These are phyloP conservation scores for Aspergillus melleus DNA, from an alignment of 2,329 filamentous ascomycete genomes.

Conservation along the genomic window DNA sequence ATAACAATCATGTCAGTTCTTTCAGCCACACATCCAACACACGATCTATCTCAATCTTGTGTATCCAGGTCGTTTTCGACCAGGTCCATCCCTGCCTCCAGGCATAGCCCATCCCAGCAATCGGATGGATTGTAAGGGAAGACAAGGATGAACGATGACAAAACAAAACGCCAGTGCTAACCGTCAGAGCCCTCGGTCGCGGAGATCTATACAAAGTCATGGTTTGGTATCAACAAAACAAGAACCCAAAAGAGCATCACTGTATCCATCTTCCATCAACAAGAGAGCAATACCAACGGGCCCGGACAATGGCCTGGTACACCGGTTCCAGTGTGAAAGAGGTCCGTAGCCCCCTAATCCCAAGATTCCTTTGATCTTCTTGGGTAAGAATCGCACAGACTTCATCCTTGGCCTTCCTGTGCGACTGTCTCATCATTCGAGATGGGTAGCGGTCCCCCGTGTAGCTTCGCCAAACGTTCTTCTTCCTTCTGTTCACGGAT, in stretches of 20 bases:
- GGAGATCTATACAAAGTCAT: constrained; percentile 22
- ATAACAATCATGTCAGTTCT: constrained; percentile 30
- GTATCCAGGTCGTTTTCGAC: constrained; percentile 20
- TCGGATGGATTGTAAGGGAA: background rate
- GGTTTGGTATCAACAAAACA: constrained; percentile 9
- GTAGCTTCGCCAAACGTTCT: constrained; percentile 55
- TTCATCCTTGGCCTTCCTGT: constrained; percentile 31
- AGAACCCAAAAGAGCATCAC: constrained; percentile 16
- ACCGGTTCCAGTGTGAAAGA: constrained; percentile 23
- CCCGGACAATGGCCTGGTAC: constrained; percentile 19
- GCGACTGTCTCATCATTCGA: constrained; percentile 20
- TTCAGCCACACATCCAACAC: constrained; percentile 29
- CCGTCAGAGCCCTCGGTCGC: constrained; percentile 25
- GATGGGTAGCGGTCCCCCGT: constrained; percentile 27
- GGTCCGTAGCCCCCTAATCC: constrained; percentile 28
- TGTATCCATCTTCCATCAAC: constrained; percentile 29
- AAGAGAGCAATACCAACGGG: constrained; percentile 22
- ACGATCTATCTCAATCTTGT: constrained; percentile 25
- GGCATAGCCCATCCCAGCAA: constrained; percentile 13
- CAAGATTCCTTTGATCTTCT: constrained; percentile 26
- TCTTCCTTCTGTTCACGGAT: constrained; percentile 74
- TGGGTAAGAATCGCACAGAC: constrained; percentile 13
- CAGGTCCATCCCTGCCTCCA: constrained; percentile 8
- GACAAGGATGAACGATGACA: constrained; percentile 17
- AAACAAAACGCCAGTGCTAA: constrained; percentile 20